Percentiles rank a stretch among this genome's conserved stretches.
These are phyloP conservation scores for Metahyphopichia silvanorum DNA, from an alignment of 805 yeast genomes.

Conservation along the genomic window DNA sequence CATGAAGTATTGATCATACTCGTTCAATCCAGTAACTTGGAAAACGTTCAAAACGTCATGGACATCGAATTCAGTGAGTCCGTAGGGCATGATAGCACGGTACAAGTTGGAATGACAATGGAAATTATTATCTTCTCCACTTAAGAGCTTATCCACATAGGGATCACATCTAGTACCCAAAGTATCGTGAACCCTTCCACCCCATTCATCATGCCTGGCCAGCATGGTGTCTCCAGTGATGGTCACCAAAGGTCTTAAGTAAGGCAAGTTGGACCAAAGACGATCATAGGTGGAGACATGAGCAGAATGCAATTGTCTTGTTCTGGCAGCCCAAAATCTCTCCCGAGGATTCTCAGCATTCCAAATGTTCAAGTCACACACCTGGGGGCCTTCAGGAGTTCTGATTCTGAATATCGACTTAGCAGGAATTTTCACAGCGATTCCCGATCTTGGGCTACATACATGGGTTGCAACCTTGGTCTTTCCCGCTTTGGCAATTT, in stretches of 20 bases:
- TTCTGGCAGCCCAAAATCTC: conserved; percentile 67
- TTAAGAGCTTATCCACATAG: conserved; percentile 58
- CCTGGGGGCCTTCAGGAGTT: conserved; percentile 70
- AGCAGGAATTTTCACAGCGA: conserved; percentile 62
- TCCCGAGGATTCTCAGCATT: conserved; percentile 58
- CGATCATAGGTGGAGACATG: conserved; percentile 62
- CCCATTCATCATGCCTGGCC: conserved; percentile 60
- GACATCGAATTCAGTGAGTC: conserved; percentile 62
- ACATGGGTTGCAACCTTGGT: conserved; percentile 39
- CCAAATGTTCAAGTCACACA: conserved; percentile 68
- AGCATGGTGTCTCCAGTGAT: conserved; percentile 58
- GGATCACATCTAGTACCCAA: conserved; percentile 71
- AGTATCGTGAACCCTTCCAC: conserved; percentile 63
- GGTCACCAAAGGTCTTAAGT: conserved; percentile 59
- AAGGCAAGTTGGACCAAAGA: conserved; percentile 66
- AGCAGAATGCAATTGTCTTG: conserved; percentile 61
- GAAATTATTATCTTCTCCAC: conserved; percentile 63
- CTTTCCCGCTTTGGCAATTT: conserved; percentile 43
- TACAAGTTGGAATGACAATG: conserved; percentile 67
- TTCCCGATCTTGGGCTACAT: conserved; percentile 55
- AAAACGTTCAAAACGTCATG: conserved; percentile 70
- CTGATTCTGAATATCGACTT: conserved; percentile 56
- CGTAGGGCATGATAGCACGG: conserved; percentile 56
- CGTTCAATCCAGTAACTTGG: conserved; percentile 66
- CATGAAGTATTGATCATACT: conserved; percentile 66